Evolutionary conservation across 1,284 basidiomycete species (phyloP).

Genomic region (Cerioporus squamosus): DNA sequence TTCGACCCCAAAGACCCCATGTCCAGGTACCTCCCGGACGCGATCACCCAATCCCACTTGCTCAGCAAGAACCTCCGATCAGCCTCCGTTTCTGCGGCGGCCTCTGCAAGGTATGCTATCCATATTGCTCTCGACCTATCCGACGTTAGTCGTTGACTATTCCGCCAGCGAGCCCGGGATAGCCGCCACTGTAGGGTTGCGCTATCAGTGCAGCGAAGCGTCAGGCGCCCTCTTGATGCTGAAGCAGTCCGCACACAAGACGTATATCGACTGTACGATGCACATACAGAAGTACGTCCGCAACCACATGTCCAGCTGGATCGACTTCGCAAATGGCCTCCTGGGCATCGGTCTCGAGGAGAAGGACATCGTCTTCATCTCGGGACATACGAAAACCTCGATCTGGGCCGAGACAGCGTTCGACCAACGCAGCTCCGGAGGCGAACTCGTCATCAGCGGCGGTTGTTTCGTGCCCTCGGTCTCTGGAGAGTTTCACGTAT

Average conservation of each 20-base stretch:
- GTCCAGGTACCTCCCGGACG: neutral
- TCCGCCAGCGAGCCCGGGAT: neutral
- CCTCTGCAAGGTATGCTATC: neutral
- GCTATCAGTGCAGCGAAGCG: slow-evolving; percentile 5
- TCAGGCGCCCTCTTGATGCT: slow-evolving; percentile 10
- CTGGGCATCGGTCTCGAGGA: slow-evolving; percentile 3
- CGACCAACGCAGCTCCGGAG: neutral
- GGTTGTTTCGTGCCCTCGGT: neutral
- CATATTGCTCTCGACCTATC: neutral
- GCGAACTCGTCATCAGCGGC: neutral
- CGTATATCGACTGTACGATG: neutral
- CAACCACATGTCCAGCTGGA: neutral
- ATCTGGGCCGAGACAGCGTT: slow-evolving; percentile 18
- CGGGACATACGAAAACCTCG: slow-evolving; percentile 19
- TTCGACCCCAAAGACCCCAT: neutral
- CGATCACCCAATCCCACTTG: slow-evolving; percentile 3
- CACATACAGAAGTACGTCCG: slow-evolving; percentile 7
- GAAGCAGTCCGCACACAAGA: neutral
- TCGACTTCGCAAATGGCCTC: neutral
- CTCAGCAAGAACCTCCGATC: slow-evolving; percentile 9
- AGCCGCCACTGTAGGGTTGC: neutral
- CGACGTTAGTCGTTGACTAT: neutral
- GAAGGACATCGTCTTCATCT: slow-evolving; percentile 22
- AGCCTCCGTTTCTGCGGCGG: neutral
- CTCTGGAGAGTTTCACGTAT: neutral